Evolutionary conservation across 352 stramenopile species (phyloP).

Genomic region (Phytophthora megakarya): DNA sequence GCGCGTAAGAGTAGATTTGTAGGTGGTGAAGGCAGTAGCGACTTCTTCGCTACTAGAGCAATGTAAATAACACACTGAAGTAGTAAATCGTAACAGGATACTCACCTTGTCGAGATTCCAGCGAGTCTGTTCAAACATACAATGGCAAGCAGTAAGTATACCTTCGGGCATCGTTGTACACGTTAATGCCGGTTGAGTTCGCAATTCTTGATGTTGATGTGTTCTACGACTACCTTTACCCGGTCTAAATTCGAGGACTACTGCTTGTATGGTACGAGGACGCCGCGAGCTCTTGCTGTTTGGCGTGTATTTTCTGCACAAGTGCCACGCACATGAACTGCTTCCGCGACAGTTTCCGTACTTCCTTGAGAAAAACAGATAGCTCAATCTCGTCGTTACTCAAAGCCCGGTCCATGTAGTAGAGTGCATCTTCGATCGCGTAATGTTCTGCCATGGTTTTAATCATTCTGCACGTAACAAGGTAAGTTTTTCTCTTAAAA

Average conservation of each 20-base stretch:
- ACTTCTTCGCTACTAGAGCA: constrained; percentile 20
- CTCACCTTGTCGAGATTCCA: not conserved
- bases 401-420: constrained; percentile 91
- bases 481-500: not conserved
- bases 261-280: constrained; percentile 57
- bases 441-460: constrained; percentile 85
- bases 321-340: constrained; percentile 91
- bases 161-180: not conserved
- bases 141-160: not conserved
- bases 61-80: constrained; percentile 30
- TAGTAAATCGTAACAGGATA: constrained; percentile 1
- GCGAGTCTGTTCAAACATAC: constrained; percentile 1
- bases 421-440: constrained; percentile 90
- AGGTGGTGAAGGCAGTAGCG: constrained; percentile 17
- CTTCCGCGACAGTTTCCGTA: constrained; percentile 88
- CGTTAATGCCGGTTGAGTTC: constrained; percentile 10
- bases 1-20: constrained; percentile 25
- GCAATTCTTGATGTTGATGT: constrained; percentile 37
- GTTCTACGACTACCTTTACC: constrained; percentile 38
- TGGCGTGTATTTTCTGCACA: constrained; percentile 86
- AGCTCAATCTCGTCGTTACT: constrained; percentile 90
- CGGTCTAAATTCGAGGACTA: constrained; percentile 33
- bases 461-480: constrained; percentile 54
- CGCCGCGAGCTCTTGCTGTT: constrained; percentile 66
- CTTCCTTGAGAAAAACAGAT: constrained; percentile 86